A percentile compares a stretch with the other conserved stretches of the same genome.
These are phyloP conservation scores for Glycine soja DNA, from an alignment of 306 rosid species.

Conservation along the genomic window DNA sequence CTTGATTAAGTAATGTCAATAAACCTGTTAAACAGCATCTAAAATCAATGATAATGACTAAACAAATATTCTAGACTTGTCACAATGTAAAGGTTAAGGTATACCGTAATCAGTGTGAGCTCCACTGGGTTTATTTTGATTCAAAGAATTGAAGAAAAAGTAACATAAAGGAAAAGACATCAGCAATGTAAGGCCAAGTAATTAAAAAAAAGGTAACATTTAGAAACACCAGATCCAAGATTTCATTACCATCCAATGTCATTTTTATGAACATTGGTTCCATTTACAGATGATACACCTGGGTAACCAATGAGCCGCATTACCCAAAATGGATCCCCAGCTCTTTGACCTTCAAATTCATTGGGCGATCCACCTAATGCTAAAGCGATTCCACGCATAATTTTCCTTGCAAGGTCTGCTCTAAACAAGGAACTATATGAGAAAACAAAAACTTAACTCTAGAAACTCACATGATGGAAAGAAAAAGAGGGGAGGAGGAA, in stretches of 20 bases:
- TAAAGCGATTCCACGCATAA: constrained; percentile 88
- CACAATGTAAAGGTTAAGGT: constrained; percentile 39
- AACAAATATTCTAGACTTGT: constrained; percentile 17
- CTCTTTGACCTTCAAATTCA: constrained; percentile 93
- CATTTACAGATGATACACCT: constrained; percentile 55
- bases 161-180: constrained; percentile 43
- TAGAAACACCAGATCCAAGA: constrained; percentile 1
- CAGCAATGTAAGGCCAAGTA: constrained; percentile 40
- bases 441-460: not conserved
- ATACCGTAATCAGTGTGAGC: constrained; percentile 95
- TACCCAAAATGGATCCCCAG: constrained; percentile 94
- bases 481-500: not conserved
- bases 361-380: constrained; percentile 86
- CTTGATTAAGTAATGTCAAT: constrained; percentile 90
- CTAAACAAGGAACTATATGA: constrained; percentile 41
- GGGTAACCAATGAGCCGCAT: constrained; percentile 89
- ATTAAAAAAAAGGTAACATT: constrained; percentile 13
- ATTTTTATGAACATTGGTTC: constrained; percentile 43
- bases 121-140: constrained; percentile 66
- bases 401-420: constrained; percentile 81
- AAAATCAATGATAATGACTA: constrained; percentile 41
- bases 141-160: constrained; percentile 36
- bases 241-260: constrained; percentile 86
- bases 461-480: not conserved
- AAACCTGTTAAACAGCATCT: constrained; percentile 64